These are phyloP conservation scores for Crucihimalaya himalaica DNA, from an alignment of 345 rosid species.

Conservation along the genomic window DNA sequence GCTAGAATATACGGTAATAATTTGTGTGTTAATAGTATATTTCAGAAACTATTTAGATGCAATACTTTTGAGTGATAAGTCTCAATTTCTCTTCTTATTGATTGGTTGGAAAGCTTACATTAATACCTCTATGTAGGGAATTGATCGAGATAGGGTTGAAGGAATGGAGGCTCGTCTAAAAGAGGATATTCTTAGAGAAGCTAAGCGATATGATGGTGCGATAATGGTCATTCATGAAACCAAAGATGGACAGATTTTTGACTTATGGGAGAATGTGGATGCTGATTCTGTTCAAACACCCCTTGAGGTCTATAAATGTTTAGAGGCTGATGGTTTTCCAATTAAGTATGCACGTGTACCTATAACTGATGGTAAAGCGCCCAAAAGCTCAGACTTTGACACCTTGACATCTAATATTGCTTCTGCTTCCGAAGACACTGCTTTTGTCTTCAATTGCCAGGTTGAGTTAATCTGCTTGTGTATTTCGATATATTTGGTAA, in stretches of 20 bases:
- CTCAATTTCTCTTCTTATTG: neutral
- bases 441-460: constrained; percentile 98
- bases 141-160: constrained; percentile 92
- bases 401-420: constrained; percentile 70
- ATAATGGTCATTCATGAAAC: constrained; percentile 98
- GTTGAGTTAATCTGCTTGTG: constrained; percentile 41
- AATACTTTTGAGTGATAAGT: neutral
- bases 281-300: constrained; percentile 83
- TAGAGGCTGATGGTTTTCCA: constrained; percentile 83
- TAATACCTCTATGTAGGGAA: constrained; percentile 58
- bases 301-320: constrained; percentile 83
- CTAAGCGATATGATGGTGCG: constrained; percentile 80
- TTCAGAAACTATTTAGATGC: constrained; percentile 8
- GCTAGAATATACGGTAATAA: constrained; percentile 88
- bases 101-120: constrained; percentile 28
- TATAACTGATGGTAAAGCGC: constrained; percentile 98
- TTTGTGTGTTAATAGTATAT: neutral
- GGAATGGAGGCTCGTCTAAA: constrained; percentile 95
- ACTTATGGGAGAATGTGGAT: constrained; percentile 89
- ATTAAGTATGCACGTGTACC: constrained; percentile 92
- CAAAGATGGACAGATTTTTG: constrained; percentile 74
- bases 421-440: constrained; percentile 89
- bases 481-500: constrained; percentile 8
- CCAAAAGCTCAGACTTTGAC: constrained; percentile 94
- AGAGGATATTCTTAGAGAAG: constrained; percentile 93